A percentile compares a stretch with the other conserved stretches of the same genome.
phyloP scores from a whole-genome alignment of 1,139 yeast genomes.

The Nakaseomyces uthaithaninus region DNA sequence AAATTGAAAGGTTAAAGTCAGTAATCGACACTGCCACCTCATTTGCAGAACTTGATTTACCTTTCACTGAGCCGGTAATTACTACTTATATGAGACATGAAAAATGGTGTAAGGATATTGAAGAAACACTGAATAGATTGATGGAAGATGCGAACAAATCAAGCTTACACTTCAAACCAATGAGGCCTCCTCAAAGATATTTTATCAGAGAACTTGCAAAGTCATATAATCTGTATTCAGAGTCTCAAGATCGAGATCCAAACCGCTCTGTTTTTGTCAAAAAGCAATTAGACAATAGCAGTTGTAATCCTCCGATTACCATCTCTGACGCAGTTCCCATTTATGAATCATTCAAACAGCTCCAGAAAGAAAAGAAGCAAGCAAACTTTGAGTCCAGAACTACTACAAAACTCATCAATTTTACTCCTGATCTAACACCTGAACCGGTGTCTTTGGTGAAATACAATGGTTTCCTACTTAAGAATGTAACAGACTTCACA shows the following conservation, averaged over 20 bases:
- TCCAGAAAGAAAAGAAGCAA: conserved; percentile 33
- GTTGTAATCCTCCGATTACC: conserved; percentile 31
- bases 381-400: conserved; percentile 26
- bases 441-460: conserved; percentile 12
- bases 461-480: conserved; percentile 47
- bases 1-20: conserved; percentile 14
- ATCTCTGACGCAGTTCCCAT: conserved; percentile 31
- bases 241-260: conserved; percentile 79
- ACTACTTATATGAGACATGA: conserved; percentile 43
- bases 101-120: conserved; percentile 60
- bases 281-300: conserved; percentile 30
- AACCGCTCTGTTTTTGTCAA: conserved; percentile 61
- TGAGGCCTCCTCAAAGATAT: conserved; percentile 59
- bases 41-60: conserved; percentile 26
- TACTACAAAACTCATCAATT: conserved; percentile 21
- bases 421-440: conserved; percentile 14
- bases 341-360: conserved; percentile 25
- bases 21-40: conserved; percentile 15
- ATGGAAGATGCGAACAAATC: conserved; percentile 34
- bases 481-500: conserved; percentile 48
- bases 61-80: conserved; percentile 41
- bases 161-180: conserved; percentile 57
- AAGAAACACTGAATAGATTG: conserved; percentile 44
- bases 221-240: conserved; percentile 51
- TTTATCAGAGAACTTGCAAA: conserved; percentile 65